These are phyloP conservation scores for Zarea fungicola DNA, from an alignment of 2,329 filamentous ascomycete genomes.

Conservation along the genomic window DNA sequence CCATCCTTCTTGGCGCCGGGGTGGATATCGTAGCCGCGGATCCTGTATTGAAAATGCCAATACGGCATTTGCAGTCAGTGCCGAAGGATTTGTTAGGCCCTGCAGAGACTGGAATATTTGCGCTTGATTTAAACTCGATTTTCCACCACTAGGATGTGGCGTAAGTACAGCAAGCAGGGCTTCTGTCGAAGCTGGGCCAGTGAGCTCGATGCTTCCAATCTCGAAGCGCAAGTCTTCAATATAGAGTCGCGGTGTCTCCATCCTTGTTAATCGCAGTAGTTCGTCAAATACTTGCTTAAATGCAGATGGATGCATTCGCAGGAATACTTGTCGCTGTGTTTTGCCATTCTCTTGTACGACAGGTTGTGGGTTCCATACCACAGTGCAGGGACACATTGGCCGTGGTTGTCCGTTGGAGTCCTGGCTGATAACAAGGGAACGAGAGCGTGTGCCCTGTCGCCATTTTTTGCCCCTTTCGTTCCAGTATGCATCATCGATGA, in stretches of 20 bases:
- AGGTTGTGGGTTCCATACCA: slow-evolving; percentile 65
- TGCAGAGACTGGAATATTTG: slow-evolving; percentile 46
- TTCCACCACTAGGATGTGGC: slow-evolving; percentile 35
- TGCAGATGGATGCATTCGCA: slow-evolving; percentile 78
- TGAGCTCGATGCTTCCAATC: slow-evolving; percentile 53
- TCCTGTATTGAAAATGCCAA: slow-evolving; percentile 72
- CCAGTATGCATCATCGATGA: slow-evolving; percentile 57
- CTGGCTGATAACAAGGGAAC: slow-evolving; percentile 46
- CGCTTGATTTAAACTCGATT: slow-evolving; percentile 34
- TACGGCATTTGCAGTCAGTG: slow-evolving; percentile 64
- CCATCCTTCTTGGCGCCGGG: slow-evolving; percentile 46
- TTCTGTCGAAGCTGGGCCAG: slow-evolving; percentile 71
- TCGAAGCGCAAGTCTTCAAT: slow-evolving; percentile 68
- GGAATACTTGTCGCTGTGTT: slow-evolving; percentile 47
- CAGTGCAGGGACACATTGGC: slow-evolving; percentile 65
- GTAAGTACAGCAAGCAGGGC: slow-evolving; percentile 65
- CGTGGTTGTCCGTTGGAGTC: slow-evolving; percentile 47
- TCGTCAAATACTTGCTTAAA: slow-evolving; percentile 66
- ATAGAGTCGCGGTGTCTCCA: slow-evolving; percentile 55
- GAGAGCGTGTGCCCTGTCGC: slow-evolving; percentile 50
- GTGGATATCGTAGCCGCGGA: slow-evolving; percentile 74
- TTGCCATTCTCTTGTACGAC: slow-evolving; percentile 15
- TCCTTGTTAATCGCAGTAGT: slow-evolving; percentile 51
- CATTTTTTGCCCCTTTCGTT: slow-evolving; percentile 63
- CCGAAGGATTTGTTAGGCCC: slow-evolving; percentile 61